Percentiles rank a stretch among this genome's conserved stretches.
phyloP scores from a whole-genome alignment of 2,329 filamentous ascomycete genomes.

The Sarocladiaceae sp. region DNA sequence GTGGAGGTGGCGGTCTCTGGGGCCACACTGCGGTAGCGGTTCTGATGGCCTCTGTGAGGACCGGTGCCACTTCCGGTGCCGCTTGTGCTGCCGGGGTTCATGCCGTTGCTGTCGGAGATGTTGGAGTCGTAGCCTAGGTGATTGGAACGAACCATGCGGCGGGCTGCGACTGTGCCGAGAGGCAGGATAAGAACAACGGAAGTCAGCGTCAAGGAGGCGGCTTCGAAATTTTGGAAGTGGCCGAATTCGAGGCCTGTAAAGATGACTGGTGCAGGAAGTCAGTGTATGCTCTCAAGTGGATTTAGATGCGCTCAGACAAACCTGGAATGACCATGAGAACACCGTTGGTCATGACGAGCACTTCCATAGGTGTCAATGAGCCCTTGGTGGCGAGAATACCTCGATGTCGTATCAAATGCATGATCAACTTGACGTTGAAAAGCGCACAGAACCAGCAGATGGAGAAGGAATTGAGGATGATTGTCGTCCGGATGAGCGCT shows the following conservation, averaged over 20 bases:
- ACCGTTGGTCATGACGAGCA: conserved; percentile 49
- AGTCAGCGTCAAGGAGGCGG: conserved; percentile 42
- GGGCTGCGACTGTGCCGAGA: conserved; percentile 45
- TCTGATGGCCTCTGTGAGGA: background rate
- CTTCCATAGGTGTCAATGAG: conserved; percentile 44
- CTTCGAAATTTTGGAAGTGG: conserved; percentile 37
- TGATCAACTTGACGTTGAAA: conserved; percentile 45
- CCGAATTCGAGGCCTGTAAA: conserved; percentile 43
- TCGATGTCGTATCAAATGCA: conserved; percentile 41
- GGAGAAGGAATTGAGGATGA: conserved; percentile 33
- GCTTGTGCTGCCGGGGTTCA: background rate
- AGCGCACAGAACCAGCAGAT: conserved; percentile 49
- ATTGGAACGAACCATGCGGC: conserved; percentile 30
- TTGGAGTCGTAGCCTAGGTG: conserved; percentile 15
- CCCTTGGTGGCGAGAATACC: conserved; percentile 36
- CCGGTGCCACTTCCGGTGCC: background rate
- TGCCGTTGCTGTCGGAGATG: conserved; percentile 12
- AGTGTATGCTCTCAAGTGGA: background rate
- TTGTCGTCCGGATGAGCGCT: conserved; percentile 33
- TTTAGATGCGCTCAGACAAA: conserved; percentile 24
- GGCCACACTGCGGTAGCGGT: conserved; percentile 11
- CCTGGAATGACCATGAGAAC: conserved; percentile 51
- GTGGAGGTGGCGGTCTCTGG: conserved; percentile 13
- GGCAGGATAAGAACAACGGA: conserved; percentile 46
- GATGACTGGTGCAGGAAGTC: conserved; percentile 31